Percentiles rank a stretch among this genome's conserved stretches.
phyloP scores from a whole-genome alignment of 352 stramenopile species.

The Phytophthora tubulina region DNA sequence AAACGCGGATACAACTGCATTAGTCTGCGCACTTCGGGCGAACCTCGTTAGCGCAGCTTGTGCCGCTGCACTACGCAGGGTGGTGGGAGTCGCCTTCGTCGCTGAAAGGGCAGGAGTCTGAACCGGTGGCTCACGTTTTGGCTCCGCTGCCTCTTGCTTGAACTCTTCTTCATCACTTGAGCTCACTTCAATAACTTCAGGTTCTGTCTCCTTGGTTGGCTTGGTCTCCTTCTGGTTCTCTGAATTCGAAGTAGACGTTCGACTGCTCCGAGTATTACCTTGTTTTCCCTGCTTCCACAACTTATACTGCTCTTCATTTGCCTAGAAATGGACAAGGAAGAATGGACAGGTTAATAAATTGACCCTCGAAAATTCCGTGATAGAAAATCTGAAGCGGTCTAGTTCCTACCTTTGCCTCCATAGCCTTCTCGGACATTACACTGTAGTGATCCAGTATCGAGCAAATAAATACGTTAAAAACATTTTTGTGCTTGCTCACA shows the following conservation, averaged over 20 bases:
- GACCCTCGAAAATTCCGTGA: not conserved
- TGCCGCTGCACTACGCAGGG: conserved; percentile 59
- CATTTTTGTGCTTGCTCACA: not conserved
- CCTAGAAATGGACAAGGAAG: conserved; percentile 37
- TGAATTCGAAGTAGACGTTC: conserved; percentile 8
- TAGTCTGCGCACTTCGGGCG: conserved; percentile 50
- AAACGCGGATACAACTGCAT: conserved; percentile 59
- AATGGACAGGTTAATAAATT: not conserved
- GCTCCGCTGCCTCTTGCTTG: conserved; percentile 16
- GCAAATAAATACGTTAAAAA: conserved; percentile 8
- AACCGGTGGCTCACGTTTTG: conserved; percentile 25
- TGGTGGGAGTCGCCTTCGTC: conserved; percentile 40
- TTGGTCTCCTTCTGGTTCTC: conserved; percentile 13
- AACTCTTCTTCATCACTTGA: conserved; percentile 27
- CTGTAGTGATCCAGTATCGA: conserved; percentile 38
- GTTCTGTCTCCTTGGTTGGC: conserved; percentile 23
- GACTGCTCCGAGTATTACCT: not conserved
- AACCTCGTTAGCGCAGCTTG: conserved; percentile 67
- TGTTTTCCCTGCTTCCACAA: conserved; percentile 66
- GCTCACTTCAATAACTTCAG: conserved; percentile 29
- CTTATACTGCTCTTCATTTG: conserved; percentile 77
- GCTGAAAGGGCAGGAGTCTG: conserved; percentile 43
- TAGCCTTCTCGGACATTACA: conserved; percentile 78
- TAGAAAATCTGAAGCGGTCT: not conserved
- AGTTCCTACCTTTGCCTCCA: conserved; percentile 72